Evolutionary conservation across 2,329 filamentous ascomycete species (phyloP).

Genomic region (Arthrobotrys conoides): DNA sequence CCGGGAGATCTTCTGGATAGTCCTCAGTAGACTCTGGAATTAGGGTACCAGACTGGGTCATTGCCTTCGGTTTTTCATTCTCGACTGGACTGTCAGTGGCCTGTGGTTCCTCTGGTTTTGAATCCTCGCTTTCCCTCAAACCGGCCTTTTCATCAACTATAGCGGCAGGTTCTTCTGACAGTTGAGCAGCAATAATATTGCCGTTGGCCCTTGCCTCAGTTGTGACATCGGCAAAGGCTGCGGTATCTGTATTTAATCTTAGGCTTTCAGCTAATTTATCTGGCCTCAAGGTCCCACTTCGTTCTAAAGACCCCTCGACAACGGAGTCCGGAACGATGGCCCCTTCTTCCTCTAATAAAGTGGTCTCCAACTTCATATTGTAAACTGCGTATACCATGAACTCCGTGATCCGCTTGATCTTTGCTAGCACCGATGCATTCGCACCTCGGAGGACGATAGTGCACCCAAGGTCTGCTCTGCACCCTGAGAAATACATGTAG

Average conservation of each 20-base stretch:
- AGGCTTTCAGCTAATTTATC: constrained; percentile 44
- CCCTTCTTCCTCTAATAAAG: constrained; percentile 91
- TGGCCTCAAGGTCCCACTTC: constrained; percentile 45
- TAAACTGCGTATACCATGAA: constrained; percentile 99
- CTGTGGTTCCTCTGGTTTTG: constrained; percentile 23
- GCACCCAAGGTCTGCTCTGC: constrained; percentile 84
- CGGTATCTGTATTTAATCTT: constrained; percentile 53
- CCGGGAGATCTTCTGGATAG: constrained; percentile 82
- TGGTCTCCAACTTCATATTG: constrained; percentile 95
- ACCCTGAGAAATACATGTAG: constrained; percentile 94
- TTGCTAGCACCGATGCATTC: constrained; percentile 77
- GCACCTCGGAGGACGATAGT: constrained; percentile 92
- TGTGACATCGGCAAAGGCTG: constrained; percentile 33
- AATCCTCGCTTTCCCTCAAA: constrained; percentile 41
- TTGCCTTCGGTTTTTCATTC: constrained; percentile 32
- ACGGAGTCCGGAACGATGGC: constrained; percentile 78
- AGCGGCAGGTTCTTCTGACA: constrained; percentile 46
- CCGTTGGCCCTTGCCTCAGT: constrained; percentile 49
- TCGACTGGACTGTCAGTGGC: constrained; percentile 14
- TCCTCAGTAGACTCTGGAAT: constrained; percentile 68
- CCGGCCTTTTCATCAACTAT: constrained; percentile 46
- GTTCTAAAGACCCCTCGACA: constrained; percentile 51
- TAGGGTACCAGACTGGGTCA: constrained; percentile 37
- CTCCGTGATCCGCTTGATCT: constrained; percentile 92
- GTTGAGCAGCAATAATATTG: constrained; percentile 45